phyloP scores from a whole-genome alignment of 148 eudicot genomes.

The Rheum nobile region DNA sequence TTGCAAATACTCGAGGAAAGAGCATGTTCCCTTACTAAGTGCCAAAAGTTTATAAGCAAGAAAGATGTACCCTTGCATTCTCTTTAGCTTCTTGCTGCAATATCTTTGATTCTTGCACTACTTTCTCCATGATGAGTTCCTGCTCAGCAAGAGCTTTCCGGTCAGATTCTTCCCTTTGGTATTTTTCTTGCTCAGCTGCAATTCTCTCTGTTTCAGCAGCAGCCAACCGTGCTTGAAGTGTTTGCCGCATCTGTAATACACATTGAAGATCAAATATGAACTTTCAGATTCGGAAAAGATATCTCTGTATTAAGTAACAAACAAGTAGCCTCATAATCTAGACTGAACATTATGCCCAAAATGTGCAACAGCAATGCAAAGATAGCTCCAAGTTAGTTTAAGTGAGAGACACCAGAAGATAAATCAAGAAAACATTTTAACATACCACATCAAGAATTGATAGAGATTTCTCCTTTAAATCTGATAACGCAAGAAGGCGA shows the following conservation, averaged over 20 bases:
- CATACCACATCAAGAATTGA: constrained; percentile 65
- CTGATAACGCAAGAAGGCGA: constrained; percentile 63
- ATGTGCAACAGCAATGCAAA: neutral
- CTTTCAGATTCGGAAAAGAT: neutral
- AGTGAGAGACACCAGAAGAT: neutral
- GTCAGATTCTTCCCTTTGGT: constrained; percentile 46
- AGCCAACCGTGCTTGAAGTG: constrained; percentile 45
- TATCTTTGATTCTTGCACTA: constrained; percentile 60
- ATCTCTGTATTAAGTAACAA: neutral
- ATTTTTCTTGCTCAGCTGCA: constrained; percentile 43
- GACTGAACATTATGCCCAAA: neutral
- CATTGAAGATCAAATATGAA: neutral
- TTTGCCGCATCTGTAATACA: constrained; percentile 46
- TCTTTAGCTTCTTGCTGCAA: constrained; percentile 68
- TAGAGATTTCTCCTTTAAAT: constrained; percentile 66
- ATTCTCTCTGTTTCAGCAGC: constrained; percentile 44
- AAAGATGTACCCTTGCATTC: constrained; percentile 56
- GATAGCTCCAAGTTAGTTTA: neutral
- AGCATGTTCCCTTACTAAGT: too few species aligned
- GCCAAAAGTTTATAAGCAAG: too few species aligned
- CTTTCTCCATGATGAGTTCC: constrained; percentile 61
- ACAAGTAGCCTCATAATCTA: neutral
- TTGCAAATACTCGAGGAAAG: too few species aligned
- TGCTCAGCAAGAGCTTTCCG: constrained; percentile 45
- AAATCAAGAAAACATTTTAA: neutral